These are phyloP conservation scores for Capronia americana DNA, from an alignment of 2,329 filamentous ascomycete genomes.

Conservation along the genomic window DNA sequence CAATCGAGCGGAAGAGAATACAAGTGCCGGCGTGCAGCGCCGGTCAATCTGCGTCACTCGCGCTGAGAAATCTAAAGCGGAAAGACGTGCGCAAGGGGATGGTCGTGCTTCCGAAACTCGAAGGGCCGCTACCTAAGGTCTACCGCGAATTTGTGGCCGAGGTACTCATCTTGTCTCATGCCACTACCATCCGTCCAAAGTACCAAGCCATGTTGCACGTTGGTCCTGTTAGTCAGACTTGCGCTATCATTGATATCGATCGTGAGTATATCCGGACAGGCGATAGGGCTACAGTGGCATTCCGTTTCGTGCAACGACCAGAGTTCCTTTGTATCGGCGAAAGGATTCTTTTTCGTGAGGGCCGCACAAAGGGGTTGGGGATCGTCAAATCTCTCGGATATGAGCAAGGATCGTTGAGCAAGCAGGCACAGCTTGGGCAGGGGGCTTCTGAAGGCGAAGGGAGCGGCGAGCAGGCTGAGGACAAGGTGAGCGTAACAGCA, in stretches of 20 bases:
- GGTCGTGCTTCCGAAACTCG: conserved; percentile 87
- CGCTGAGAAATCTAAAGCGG: conserved; percentile 81
- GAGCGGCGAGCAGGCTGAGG: conserved; percentile 26
- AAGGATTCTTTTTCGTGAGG: conserved; percentile 89
- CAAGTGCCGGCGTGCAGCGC: conserved; percentile 85
- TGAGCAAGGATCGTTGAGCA: conserved; percentile 64
- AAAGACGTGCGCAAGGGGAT: conserved; percentile 97
- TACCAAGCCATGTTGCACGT: conserved; percentile 99
- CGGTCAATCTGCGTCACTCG: conserved; percentile 91
- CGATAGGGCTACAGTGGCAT: conserved; percentile 91
- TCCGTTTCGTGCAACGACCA: conserved; percentile 90
- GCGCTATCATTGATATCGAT: conserved; percentile 96
- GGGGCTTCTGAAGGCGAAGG: conserved; percentile 8
- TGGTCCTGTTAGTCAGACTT: conserved; percentile 92
- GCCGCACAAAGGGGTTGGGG: conserved; percentile 90
- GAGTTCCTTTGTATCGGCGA: conserved; percentile 92
- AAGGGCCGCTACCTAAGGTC: conserved; percentile 73
- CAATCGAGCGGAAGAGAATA: conserved; percentile 94
- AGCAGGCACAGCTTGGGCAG: conserved; percentile 39
- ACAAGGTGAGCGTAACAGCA: conserved; percentile 2
- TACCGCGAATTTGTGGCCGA: conserved; percentile 79
- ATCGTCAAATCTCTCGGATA: conserved; percentile 94
- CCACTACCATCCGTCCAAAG: conserved; percentile 93
- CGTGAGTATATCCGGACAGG: conserved; percentile 93
- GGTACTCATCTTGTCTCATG: conserved; percentile 92